Conservation (phyloP, 805 yeast genomes). For the Metschnikowia henanensis region DNA sequence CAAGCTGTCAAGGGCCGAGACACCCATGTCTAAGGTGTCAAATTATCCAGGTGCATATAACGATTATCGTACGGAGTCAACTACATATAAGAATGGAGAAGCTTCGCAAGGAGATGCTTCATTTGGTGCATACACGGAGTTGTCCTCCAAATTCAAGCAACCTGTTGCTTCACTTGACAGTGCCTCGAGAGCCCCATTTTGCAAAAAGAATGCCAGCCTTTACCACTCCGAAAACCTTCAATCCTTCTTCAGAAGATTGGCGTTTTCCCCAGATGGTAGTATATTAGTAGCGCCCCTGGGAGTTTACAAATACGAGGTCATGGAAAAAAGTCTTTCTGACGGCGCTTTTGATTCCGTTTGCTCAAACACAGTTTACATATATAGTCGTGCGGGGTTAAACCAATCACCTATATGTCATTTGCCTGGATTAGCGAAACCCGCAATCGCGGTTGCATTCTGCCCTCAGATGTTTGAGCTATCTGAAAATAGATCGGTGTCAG, state of each 20-base stretch:
- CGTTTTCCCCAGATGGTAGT: conserved; percentile 89
- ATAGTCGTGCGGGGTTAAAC: conserved; percentile 66
- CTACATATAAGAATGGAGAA: neutral
- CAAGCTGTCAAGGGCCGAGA: conserved; percentile 57
- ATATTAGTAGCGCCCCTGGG: conserved; percentile 76
- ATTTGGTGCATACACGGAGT: neutral
- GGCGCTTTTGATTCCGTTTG: conserved; percentile 12
- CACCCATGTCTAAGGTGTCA: conserved; percentile 33
- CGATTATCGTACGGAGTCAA: neutral
- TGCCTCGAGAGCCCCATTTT: conserved; percentile 8
- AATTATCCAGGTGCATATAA: neutral
- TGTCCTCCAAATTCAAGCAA: neutral
- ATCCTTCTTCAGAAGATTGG: conserved; percentile 83
- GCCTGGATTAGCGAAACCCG: conserved; percentile 81
- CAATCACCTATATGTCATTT: conserved; percentile 74
- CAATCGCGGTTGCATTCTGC: conserved; percentile 77
- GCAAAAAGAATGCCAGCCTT: conserved; percentile 29
- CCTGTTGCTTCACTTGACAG: too few relatives aligned
- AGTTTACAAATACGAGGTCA: conserved; percentile 40
- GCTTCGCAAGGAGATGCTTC: neutral
- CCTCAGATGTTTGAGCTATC: conserved; percentile 52
- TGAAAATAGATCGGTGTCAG: conserved; percentile 20
- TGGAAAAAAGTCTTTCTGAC: conserved; percentile 9
- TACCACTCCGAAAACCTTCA: conserved; percentile 87
- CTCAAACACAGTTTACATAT: conserved; percentile 75